A percentile compares a stretch with the other conserved stretches of the same genome.
Evolutionary conservation across 1,284 basidiomycete species (phyloP).

Genomic region (Papiliotrema nemorosa): DNA sequence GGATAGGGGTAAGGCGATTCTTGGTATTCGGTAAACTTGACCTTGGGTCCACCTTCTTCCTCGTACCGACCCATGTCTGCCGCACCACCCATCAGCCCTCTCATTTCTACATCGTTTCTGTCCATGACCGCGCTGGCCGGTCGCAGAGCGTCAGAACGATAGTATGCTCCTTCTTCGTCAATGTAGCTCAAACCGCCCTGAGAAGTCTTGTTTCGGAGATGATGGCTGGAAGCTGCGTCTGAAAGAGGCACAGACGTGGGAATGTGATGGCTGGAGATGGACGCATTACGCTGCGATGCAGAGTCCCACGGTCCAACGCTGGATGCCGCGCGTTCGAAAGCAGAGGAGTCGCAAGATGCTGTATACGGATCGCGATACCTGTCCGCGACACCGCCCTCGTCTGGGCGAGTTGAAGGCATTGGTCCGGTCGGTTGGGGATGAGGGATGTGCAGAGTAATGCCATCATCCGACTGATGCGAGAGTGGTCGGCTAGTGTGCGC

Average conservation of each 20-base stretch:
- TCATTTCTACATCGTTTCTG: constrained; percentile 22
- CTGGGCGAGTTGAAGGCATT: too few species aligned
- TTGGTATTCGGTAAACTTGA: constrained; percentile 24
- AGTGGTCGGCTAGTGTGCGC: too few species aligned
- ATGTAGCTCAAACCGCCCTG: constrained; percentile 32
- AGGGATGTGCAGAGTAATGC: too few species aligned
- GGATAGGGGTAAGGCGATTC: constrained; percentile 24
- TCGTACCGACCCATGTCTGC: constrained; percentile 14
- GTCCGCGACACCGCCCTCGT: too few species aligned
- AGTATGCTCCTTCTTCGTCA: constrained; percentile 37
- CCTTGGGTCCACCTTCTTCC: constrained; percentile 1
- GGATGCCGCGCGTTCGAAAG: constrained; percentile 8
- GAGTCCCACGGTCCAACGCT: constrained; percentile 42
- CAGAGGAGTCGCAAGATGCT: too few species aligned
- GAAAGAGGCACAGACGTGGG: constrained; percentile 1
- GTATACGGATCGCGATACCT: too few species aligned
- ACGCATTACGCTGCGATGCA: constrained; percentile 25
- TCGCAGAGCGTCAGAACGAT: constrained; percentile 18
- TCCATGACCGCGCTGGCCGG: constrained; percentile 16
- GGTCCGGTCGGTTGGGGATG: too few species aligned
- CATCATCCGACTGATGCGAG: too few species aligned
- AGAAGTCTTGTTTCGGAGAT: constrained; percentile 20
- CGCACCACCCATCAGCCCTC: constrained; percentile 15
- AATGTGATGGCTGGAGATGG: not conserved
- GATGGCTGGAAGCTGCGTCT: constrained; percentile 1